Base-by-base conservation (phyloP, 192 early-diverging fungal genomes). In the Entomortierella parvispora region DNA sequence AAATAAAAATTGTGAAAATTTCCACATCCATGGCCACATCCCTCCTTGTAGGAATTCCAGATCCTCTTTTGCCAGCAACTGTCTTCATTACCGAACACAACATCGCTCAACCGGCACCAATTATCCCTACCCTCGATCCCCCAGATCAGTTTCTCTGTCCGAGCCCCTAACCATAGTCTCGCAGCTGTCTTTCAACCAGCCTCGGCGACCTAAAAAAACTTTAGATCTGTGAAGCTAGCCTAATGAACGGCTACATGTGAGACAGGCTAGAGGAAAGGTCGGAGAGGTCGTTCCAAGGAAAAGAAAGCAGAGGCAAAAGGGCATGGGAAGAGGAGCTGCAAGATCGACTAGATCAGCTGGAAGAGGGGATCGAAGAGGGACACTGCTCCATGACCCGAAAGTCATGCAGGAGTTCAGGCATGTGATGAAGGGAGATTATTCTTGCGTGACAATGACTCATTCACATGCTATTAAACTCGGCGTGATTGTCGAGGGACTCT, bases 371-470 rank as follows among this genome's bases (percentile, higher is more conserved):
- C 74, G 74, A 77, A 77, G 54, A 77, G 49, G 74, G 74, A 64
- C 47, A 40, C 63, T 40, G 18, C 48, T 46, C 22, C 33, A 17
- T 15, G n/a, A n/a, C n/a, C 42, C 14, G 42, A 62, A 61, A 31
- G 53, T 2, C 26, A 28, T 17, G n/a, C 5, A 52, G 25, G 25
- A 22, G 51, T 6, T 52, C 26, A 46, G 74, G 74, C 74, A 77
- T 61, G 48, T 52, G 29, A 68, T 68, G 74, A 53, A 68, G 74
- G 74, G 65, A 75, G 71, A 77, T 65, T 48, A 42, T 23, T 77
- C 37, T 77, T 51, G 61, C 74, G 74, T 68, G 74, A 65, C 65
- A 68, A 64, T 77, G 74, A 77, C 74, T 77, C 74, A 77, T 77
- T 45, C 74, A 46, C 50, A 34, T 58, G 51, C 65, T 54, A 77